Base-by-base conservation (phyloP, 139 green algal genomes). In the Eudorina sp. region DNA sequence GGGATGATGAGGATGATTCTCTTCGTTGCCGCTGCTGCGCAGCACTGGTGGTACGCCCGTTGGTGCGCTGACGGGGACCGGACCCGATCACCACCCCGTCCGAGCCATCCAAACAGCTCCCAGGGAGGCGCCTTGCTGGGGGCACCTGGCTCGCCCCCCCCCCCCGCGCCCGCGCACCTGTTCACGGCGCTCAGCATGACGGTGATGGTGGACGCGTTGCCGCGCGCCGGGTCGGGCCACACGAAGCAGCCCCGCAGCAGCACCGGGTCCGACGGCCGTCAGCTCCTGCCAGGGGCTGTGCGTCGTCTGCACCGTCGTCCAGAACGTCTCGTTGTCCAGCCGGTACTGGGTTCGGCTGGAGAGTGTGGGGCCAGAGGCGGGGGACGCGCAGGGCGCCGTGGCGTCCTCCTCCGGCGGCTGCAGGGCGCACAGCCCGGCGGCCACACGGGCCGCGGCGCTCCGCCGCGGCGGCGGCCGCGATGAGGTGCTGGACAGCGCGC, bases 201-300 rank as follows among this genome's bases (percentile, higher is more conserved):
- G 2, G 53, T 82, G 43, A 92, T n/a, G 34, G 11, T 69, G 64
- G 46, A 8, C 21, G 66, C 34, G 46, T 90, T 80, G n/a, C 83
- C 83, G 48, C 23, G 58, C n/a, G 84, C 21, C 23, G 53, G 21
- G 48, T 69, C 75, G 34, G 41, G 38, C 41, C 58, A 48, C 31
- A 46, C 51, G 16, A 66, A 78, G 70, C 83, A 66, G 43, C 72
- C 89, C n/a, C 64, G 53, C 25, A 94, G 78, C 23, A 93, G 73
- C 41, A 94, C 4, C 16, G 92, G 92, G 60, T 94, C 92, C 14
- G 85, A 89, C 13, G 92, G 90, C 92, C 40, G 84, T 90, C 70
- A 94, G 83, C 88, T 94, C 92, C 74, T 83, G 64, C 91, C 89
- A 91, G n/a, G 53, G 53, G 68, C 36, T 83, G 64, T 43, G 62